A percentile compares a stretch with the other conserved stretches of the same genome.
Conservation (phyloP, 371 early-diverging fungal species). For the Entomophthora muscae region DNA sequence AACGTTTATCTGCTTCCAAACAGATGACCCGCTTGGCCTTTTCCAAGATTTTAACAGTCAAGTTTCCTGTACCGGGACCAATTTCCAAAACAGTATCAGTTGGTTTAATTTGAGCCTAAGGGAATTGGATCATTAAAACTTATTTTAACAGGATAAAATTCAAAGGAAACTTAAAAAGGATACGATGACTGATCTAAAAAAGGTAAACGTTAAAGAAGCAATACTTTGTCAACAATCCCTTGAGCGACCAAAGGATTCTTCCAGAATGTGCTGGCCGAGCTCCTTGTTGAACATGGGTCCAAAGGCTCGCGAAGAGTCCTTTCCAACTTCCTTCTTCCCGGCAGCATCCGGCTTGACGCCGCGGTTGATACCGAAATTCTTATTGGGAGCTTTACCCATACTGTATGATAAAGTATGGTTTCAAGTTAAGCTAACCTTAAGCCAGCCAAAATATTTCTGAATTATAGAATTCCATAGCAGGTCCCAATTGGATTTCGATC, state of each 20-base stretch:
- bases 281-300: conserved; percentile 95
- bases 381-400: background rate
- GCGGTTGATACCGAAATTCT: background rate
- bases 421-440: too few relatives aligned
- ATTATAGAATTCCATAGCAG: too few relatives aligned
- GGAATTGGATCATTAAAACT: too few relatives aligned
- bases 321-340: background rate
- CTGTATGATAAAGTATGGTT: too few relatives aligned
- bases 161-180: conserved; percentile 1
- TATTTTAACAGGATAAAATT: too few relatives aligned
- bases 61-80: conserved; percentile 99
- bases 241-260: conserved; percentile 97
- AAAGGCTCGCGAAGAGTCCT: conserved; percentile 26
- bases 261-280: conserved; percentile 98
- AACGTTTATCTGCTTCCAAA: conserved; percentile 94
- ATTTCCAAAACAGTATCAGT: conserved; percentile 97
- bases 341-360: background rate
- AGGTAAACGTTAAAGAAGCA: background rate
- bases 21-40: conserved; percentile 87
- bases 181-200: background rate
- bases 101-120: conserved; percentile 66
- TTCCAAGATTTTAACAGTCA: conserved; percentile 91
- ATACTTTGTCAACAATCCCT: conserved; percentile 92
- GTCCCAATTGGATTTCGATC: too few relatives aligned
- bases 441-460: too few relatives aligned